Evolutionary conservation across 2,329 filamentous ascomycete species (phyloP).

Genomic region (Alternaria sp.): DNA sequence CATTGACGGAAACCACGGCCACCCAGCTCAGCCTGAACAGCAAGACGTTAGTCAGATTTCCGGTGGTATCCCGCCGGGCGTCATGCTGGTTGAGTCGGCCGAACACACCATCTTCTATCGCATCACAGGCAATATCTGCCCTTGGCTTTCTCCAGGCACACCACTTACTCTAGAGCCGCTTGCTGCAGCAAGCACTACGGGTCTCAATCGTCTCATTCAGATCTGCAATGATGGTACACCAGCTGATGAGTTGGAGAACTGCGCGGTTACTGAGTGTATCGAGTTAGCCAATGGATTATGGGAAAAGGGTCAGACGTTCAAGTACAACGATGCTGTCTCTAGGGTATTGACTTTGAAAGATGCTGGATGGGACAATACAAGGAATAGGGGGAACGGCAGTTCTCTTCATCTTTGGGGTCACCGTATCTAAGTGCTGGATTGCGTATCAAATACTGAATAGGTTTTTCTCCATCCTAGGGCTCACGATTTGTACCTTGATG

Average conservation of each 20-base stretch:
- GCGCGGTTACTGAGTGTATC: constrained; percentile 45
- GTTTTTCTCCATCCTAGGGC: not conserved
- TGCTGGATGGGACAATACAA: constrained; percentile 44
- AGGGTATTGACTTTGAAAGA: constrained; percentile 44
- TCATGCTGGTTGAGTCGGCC: constrained; percentile 35
- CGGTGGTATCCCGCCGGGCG: constrained; percentile 39
- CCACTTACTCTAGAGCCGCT: constrained; percentile 38
- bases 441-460: not conserved
- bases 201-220: constrained; percentile 43
- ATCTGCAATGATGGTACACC: constrained; percentile 34
- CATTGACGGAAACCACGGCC: constrained; percentile 33
- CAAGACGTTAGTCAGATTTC: constrained; percentile 35
- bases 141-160: constrained; percentile 41
- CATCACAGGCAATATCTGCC: constrained; percentile 40
- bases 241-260: constrained; percentile 36
- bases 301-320: constrained; percentile 49
- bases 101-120: constrained; percentile 40
- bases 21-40: constrained; percentile 33
- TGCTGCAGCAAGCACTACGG: constrained; percentile 32
- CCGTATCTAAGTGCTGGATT: constrained; percentile 23
- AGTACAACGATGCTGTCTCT: constrained; percentile 41
- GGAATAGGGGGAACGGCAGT: constrained; percentile 38
- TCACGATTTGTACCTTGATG: not conserved
- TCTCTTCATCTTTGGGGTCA: constrained; percentile 45
- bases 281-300: constrained; percentile 46